Conservation (phyloP, 2,329 filamentous ascomycete species). For the Arachnopeziza araneosa region DNA sequence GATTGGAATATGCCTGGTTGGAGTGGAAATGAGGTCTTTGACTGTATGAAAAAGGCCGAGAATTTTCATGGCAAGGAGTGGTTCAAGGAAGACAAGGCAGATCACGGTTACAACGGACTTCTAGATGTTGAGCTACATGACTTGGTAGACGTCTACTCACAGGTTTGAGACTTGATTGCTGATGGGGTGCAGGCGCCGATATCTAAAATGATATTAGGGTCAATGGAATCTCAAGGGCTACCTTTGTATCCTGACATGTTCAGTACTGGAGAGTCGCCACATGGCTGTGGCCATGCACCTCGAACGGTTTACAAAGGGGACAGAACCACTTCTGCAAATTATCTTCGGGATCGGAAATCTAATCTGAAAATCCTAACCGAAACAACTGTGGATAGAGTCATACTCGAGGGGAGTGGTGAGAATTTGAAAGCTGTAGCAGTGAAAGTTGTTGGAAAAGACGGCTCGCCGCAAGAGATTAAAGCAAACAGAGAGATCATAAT, state of each 20-base stretch:
- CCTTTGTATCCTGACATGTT: conserved; percentile 56
- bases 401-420: conserved; percentile 35
- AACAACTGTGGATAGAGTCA: conserved; percentile 46
- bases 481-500: conserved; percentile 44
- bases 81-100: conserved; percentile 44
- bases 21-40: conserved; percentile 52
- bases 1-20: conserved; percentile 51
- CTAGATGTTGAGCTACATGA: conserved; percentile 53
- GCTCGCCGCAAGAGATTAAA: conserved; percentile 33
- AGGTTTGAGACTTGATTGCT: neutral
- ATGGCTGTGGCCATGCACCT: conserved; percentile 50
- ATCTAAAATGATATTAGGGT: conserved; percentile 48
- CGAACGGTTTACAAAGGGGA: conserved; percentile 47
- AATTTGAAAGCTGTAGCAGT: conserved; percentile 42
- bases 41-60: conserved; percentile 53
- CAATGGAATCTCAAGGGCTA: conserved; percentile 48
- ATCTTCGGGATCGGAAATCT: conserved; percentile 36
- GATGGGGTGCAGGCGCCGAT: conserved; percentile 38
- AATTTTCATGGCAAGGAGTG: conserved; percentile 53
- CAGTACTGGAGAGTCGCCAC: conserved; percentile 43
- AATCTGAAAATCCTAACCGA: conserved; percentile 39
- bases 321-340: conserved; percentile 49
- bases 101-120: conserved; percentile 47
- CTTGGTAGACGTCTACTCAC: conserved; percentile 33
- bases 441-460: conserved; percentile 36